Conservation (phyloP, 2,329 filamentous ascomycete genomes). For the Scedosporium aurantiacum region DNA sequence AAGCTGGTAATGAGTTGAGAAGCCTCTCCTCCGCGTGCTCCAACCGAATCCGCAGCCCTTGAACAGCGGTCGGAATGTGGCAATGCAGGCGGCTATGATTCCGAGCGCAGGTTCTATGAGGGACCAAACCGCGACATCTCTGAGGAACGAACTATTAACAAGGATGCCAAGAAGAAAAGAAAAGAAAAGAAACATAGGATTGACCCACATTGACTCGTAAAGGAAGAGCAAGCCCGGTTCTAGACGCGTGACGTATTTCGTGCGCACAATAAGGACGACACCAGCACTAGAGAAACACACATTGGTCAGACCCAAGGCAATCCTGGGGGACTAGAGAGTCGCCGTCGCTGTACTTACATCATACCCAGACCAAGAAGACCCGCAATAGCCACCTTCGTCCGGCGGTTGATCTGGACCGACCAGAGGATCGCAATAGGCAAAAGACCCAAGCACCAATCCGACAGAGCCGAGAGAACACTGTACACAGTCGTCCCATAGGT, state of each 20-base stretch:
- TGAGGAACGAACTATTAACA: slow-evolving; percentile 8
- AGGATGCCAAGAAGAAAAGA: neutral
- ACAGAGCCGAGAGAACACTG: slow-evolving; percentile 30
- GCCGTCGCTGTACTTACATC: slow-evolving; percentile 24
- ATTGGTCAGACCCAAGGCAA: neutral
- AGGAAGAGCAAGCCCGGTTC: slow-evolving; percentile 18
- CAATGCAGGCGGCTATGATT: slow-evolving; percentile 21
- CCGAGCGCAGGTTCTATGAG: slow-evolving; percentile 22
- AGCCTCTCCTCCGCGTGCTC: slow-evolving; percentile 6
- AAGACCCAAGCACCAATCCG: slow-evolving; percentile 36
- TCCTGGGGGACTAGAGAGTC: neutral
- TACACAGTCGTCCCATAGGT: slow-evolving; percentile 32
- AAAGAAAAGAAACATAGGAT: too few species aligned
- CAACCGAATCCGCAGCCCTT: slow-evolving; percentile 16
- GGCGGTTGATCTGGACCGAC: slow-evolving; percentile 34
- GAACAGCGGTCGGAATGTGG: slow-evolving; percentile 20
- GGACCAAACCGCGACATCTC: slow-evolving; percentile 21
- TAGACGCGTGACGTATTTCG: slow-evolving; percentile 19
- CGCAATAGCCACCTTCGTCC: slow-evolving; percentile 33
- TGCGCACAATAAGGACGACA: slow-evolving; percentile 25
- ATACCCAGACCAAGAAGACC: slow-evolving; percentile 38
- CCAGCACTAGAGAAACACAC: slow-evolving; percentile 20
- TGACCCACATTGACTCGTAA: slow-evolving; percentile 20
- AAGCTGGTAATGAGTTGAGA: slow-evolving; percentile 8
- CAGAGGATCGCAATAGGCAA: slow-evolving; percentile 40